Conservation (phyloP, 306 rosid genomes). For the Dalbergia oliveri region DNA sequence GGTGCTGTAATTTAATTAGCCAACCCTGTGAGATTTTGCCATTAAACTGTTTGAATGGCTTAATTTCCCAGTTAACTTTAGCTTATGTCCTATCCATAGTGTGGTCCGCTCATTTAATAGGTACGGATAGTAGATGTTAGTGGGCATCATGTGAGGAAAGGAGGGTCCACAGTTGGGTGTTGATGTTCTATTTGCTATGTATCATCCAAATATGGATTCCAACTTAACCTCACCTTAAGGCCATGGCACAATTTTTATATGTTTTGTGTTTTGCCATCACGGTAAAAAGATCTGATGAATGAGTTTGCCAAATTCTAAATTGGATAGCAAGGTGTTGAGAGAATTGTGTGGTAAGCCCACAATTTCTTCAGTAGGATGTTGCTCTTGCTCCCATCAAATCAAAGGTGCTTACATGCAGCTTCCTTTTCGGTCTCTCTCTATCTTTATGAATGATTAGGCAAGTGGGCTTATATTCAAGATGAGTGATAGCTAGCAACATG, state of each 20-base stretch:
- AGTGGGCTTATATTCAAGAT: too few relatives aligned
- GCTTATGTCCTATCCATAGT: slow-evolving; percentile 59
- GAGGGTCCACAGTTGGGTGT: slow-evolving; percentile 54
- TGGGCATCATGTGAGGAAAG: slow-evolving; percentile 68
- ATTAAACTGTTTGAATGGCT: slow-evolving; percentile 41
- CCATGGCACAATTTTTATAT: not conserved
- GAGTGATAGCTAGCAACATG: too few relatives aligned
- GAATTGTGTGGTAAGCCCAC: too few relatives aligned
- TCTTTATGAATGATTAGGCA: too few relatives aligned
- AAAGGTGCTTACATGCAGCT: too few relatives aligned
- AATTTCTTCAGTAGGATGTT: too few relatives aligned
- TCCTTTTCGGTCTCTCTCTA: too few relatives aligned
- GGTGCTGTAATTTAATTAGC: not conserved
- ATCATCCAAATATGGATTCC: slow-evolving; percentile 31
- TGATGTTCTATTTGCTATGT: slow-evolving; percentile 42
- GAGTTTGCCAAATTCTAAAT: not conserved
- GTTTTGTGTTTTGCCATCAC: not conserved
- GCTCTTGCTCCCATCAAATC: too few relatives aligned
- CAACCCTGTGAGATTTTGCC: slow-evolving; percentile 23
- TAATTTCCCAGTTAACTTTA: slow-evolving; percentile 35
- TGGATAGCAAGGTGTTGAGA: too few relatives aligned
- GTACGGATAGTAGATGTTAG: slow-evolving; percentile 55
- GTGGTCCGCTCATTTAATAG: slow-evolving; percentile 59
- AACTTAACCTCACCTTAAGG: slow-evolving; percentile 13
- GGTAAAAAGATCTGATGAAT: not conserved